These are phyloP conservation scores for Auricularia auricula-judae DNA, from an alignment of 768 basidiomycete genomes.

Conservation along the genomic window DNA sequence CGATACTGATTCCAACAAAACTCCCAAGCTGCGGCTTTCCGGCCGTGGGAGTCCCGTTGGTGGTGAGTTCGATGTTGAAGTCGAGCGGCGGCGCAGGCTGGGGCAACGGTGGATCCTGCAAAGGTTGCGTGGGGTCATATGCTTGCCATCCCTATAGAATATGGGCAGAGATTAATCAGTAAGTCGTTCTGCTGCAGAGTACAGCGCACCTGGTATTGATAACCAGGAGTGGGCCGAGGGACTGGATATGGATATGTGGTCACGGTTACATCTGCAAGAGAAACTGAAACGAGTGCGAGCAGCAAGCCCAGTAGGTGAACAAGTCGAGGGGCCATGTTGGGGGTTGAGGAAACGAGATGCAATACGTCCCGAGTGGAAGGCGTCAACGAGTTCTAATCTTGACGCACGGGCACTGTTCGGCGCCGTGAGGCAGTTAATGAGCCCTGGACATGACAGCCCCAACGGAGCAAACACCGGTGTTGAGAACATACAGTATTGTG, in stretches of 20 bases:
- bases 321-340: no score
- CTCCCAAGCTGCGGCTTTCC: constrained; percentile 36
- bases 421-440: no score
- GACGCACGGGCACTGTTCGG: no score
- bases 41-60: not conserved
- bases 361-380: no score
- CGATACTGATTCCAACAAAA: constrained; percentile 50
- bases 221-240: not conserved
- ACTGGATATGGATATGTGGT: not conserved
- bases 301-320: no score
- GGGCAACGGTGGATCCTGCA: not conserved
- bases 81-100: not conserved
- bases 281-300: not conserved
- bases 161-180: not conserved
- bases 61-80: not conserved
- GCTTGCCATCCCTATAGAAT: not conserved
- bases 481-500: no score
- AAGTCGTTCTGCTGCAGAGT: not conserved
- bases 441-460: no score
- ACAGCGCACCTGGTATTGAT: not conserved
- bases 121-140: not conserved
- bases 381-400: no score
- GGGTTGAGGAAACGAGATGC: no score
- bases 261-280: not conserved
- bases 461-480: no score